Conservation (phyloP, 345 rosid genomes). For the Combretum micranthum region DNA sequence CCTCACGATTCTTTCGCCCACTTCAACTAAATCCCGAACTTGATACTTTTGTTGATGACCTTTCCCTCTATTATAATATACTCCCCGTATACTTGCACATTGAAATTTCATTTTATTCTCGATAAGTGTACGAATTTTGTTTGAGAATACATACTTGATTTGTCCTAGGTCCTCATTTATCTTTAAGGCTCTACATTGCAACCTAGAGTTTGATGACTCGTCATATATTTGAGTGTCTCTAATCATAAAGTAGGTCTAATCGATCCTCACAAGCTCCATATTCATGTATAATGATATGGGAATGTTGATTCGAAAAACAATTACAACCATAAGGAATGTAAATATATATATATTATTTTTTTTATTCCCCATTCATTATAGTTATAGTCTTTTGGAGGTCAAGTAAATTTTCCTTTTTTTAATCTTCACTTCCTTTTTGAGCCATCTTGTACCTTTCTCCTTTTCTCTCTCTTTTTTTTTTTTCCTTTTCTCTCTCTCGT, state of each 20-base stretch:
- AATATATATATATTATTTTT: too few relatives aligned
- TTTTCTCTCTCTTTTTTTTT: too few relatives aligned
- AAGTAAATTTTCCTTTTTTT: too few relatives aligned
- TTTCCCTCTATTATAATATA: constrained; percentile 57
- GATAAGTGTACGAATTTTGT: constrained; percentile 96
- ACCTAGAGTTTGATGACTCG: constrained; percentile 66
- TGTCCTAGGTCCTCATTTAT: constrained; percentile 99
- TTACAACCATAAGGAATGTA: constrained; percentile 93
- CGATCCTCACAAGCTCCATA: constrained; percentile 98
- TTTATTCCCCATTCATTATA: constrained; percentile 95
- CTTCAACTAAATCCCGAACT: constrained; percentile 48
- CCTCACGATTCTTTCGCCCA: constrained; percentile 59
- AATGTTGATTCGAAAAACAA: constrained; percentile 97
- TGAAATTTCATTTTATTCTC: constrained; percentile 99
- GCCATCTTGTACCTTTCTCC: too few relatives aligned
- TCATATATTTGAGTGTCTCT: constrained; percentile 67
- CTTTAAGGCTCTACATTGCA: constrained; percentile 93
- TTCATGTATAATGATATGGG: constrained; percentile 98
- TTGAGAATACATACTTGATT: constrained; percentile 90
- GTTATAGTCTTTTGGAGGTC: constrained; percentile 39
- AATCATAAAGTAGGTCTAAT: constrained; percentile 97
- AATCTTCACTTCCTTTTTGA: too few relatives aligned
- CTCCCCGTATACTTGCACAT: constrained; percentile 90
- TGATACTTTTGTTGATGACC: constrained; percentile 24
- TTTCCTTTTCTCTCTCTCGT: too few relatives aligned